Conservation (phyloP, 148 eudicot genomes). For the Chenopodium suecicum region DNA sequence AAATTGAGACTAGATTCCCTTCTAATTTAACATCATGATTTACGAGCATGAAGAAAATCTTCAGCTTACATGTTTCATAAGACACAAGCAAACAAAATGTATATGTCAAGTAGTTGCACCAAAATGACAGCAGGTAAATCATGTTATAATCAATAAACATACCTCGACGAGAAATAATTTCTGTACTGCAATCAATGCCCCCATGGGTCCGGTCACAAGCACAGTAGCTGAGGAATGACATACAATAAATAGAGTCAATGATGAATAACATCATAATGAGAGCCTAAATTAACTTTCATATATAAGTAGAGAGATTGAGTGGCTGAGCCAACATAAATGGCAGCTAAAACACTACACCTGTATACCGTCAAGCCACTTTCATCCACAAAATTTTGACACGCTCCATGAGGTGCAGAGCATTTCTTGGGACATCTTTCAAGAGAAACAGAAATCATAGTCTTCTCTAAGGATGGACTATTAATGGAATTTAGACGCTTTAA, state of each 20-base stretch:
- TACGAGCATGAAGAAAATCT: neutral
- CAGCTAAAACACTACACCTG: constrained; percentile 45
- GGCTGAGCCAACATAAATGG: neutral
- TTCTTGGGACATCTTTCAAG: constrained; percentile 86
- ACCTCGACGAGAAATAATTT: constrained; percentile 75
- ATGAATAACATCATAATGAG: neutral
- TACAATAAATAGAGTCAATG: neutral
- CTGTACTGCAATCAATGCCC: constrained; percentile 87
- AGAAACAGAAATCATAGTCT: constrained; percentile 57
- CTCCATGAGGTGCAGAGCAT: constrained; percentile 79
- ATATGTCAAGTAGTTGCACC: neutral
- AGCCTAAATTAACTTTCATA: constrained; percentile 2
- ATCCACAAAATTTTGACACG: constrained; percentile 56
- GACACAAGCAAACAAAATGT: neutral
- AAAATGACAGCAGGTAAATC: constrained; percentile 4
- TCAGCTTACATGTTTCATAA: neutral
- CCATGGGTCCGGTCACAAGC: constrained; percentile 84
- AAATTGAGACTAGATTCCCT: neutral
- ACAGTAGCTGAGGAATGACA: constrained; percentile 61
- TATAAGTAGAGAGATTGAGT: neutral
- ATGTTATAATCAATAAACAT: constrained; percentile 10
- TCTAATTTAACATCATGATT: neutral
- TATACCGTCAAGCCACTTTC: constrained; percentile 78
- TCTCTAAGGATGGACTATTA: constrained; percentile 25
- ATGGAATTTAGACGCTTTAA: constrained; percentile 43